Percentiles rank a stretch among this genome's conserved stretches.
phyloP scores from a whole-genome alignment of 805 yeast species.

The Kluyveromyces wickerhamii region DNA sequence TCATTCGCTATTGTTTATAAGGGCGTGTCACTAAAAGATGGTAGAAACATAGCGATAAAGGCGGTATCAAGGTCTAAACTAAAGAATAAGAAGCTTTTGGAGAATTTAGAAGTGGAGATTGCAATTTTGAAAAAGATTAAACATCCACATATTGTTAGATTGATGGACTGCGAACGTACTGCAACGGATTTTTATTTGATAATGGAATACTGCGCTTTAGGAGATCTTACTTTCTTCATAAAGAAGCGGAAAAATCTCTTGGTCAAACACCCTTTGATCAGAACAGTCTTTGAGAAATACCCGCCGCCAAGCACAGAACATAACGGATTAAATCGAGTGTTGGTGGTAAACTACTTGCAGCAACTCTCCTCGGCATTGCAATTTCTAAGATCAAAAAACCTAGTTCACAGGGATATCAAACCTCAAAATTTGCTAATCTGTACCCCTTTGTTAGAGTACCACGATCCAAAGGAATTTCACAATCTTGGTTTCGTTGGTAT shows the following conservation, averaged over 20 bases:
- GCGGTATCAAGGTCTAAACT: conserved; percentile 76
- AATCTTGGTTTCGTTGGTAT: conserved; percentile 60
- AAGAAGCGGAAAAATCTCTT: conserved; percentile 65
- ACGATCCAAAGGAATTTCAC: conserved; percentile 49
- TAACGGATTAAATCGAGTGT: conserved; percentile 70
- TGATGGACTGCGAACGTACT: conserved; percentile 77
- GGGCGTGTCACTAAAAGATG: conserved; percentile 38
- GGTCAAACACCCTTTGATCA: conserved; percentile 68
- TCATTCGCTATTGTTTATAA: conserved; percentile 94
- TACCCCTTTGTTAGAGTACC: conserved; percentile 57
- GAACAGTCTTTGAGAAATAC: conserved; percentile 66
- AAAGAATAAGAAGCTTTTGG: conserved; percentile 77
- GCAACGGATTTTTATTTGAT: conserved; percentile 73
- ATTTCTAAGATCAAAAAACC: conserved; percentile 72
- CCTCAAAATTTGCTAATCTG: conserved; percentile 73
- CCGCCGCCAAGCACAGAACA: conserved; percentile 69
- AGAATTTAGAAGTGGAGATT: conserved; percentile 88
- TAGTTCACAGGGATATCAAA: conserved; percentile 88
- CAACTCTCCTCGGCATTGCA: conserved; percentile 80
- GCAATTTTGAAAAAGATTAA: conserved; percentile 78
- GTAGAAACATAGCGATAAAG: conserved; percentile 64
- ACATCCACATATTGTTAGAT: conserved; percentile 87
- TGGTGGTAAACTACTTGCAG: conserved; percentile 77
- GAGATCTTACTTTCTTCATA: conserved; percentile 85
- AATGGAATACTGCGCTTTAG: conserved; percentile 95